These are phyloP conservation scores for Diaporthe longicolla DNA, from an alignment of 2,329 filamentous ascomycete genomes.

Conservation along the genomic window DNA sequence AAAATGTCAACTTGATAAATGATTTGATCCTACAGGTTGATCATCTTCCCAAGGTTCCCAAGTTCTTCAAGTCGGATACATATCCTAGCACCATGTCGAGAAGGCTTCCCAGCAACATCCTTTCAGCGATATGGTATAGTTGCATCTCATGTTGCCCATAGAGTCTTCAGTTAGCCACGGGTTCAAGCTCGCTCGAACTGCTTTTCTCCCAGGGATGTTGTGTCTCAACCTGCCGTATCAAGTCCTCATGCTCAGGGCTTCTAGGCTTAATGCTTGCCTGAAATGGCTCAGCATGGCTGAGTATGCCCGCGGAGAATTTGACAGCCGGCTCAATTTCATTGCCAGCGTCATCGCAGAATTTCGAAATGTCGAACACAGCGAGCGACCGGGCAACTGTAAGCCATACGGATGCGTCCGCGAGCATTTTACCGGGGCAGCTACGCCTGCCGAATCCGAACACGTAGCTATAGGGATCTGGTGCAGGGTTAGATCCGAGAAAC, in stretches of 20 bases:
- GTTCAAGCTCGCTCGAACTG: constrained; percentile 26
- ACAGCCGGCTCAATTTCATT: constrained; percentile 49
- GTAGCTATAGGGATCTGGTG: constrained; percentile 33
- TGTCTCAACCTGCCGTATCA: constrained; percentile 46
- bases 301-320: constrained; percentile 43
- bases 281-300: constrained; percentile 48
- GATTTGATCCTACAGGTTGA: background rate
- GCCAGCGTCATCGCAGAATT: constrained; percentile 54
- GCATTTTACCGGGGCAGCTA: constrained; percentile 39
- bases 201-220: constrained; percentile 46
- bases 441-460: constrained; percentile 44
- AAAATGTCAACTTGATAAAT: background rate
- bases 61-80: too few relatives aligned
- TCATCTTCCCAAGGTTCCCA: background rate
- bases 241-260: constrained; percentile 45
- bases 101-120: background rate
- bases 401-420: constrained; percentile 43
- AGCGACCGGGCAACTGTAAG: constrained; percentile 53
- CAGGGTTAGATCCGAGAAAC: constrained; percentile 40
- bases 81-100: too few relatives aligned
- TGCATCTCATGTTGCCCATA: background rate
- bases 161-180: background rate
- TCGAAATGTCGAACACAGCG: constrained; percentile 58
- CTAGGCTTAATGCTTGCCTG: constrained; percentile 46
- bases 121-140: background rate